phyloP scores from a whole-genome alignment of 805 yeast species.

The Saitoella complicata region DNA sequence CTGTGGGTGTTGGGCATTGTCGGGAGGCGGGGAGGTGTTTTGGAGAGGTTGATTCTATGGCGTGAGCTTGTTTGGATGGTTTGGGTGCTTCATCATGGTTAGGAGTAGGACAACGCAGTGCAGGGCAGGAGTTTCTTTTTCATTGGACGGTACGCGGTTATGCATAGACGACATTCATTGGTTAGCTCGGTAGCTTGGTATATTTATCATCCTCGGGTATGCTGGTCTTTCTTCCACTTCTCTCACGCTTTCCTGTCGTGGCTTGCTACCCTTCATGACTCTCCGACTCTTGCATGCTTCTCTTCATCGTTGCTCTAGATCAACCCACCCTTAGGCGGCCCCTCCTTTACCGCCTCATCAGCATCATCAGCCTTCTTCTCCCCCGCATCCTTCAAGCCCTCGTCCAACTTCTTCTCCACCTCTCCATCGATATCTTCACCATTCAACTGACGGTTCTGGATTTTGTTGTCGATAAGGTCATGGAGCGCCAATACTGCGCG shows the following conservation, averaged over 20 bases:
- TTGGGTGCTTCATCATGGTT: not conserved
- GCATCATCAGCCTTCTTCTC: not conserved
- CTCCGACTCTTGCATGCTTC: not conserved
- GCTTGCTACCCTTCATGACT: not conserved
- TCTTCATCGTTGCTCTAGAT: not conserved
- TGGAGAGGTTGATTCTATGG: not conserved
- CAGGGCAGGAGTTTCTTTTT: not conserved
- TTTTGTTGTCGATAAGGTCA: conserved; percentile 88
- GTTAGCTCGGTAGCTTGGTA: not conserved
- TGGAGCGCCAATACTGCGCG: conserved; percentile 93
- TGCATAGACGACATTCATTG: not conserved
- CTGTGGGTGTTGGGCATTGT: not conserved
- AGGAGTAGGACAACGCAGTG: not conserved
- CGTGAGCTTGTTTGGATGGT: not conserved
- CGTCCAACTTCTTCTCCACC: not conserved
- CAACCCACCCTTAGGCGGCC: not conserved
- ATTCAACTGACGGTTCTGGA: conserved; percentile 46
- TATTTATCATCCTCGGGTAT: not conserved
- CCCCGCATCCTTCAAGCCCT: not conserved
- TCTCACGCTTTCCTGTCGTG: not conserved
- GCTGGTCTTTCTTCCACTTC: not conserved
- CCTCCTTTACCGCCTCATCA: not conserved
- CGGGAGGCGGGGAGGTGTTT: not conserved
- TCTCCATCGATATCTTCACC: not conserved
- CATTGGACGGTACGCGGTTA: not conserved